Evolutionary conservation across 2,329 filamentous ascomycete species (phyloP).

Genomic region (Colletotrichum horii): DNA sequence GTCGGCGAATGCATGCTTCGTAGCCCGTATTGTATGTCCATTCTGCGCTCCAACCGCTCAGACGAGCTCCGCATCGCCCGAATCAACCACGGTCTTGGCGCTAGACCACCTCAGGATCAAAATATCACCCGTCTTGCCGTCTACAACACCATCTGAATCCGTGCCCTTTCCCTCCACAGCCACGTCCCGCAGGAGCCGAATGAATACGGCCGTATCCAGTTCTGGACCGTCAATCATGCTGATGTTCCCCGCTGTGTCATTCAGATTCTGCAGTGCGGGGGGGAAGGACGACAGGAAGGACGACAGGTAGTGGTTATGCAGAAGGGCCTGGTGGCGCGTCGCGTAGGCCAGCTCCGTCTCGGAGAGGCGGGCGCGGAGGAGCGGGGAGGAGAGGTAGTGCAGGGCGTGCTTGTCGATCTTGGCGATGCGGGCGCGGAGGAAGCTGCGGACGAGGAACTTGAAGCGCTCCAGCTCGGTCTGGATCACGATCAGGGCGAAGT

Average conservation of each 20-base stretch:
- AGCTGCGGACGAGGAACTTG: slow-evolving; percentile 87
- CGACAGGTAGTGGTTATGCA: slow-evolving; percentile 83
- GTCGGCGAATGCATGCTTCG: background rate
- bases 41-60: slow-evolving; percentile 35
- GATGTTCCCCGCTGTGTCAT: slow-evolving; percentile 87
- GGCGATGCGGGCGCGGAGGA: slow-evolving; percentile 82
- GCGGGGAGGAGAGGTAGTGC: slow-evolving; percentile 69
- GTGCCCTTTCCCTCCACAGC: slow-evolving; percentile 66
- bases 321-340: slow-evolving; percentile 80
- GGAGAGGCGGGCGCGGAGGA: slow-evolving; percentile 69
- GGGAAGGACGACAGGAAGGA: slow-evolving; percentile 89
- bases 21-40: background rate
- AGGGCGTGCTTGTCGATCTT: slow-evolving; percentile 86
- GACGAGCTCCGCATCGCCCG: slow-evolving; percentile 62
- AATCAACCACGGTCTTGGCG: slow-evolving; percentile 64
- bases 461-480: slow-evolving; percentile 96
- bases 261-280: slow-evolving; percentile 77
- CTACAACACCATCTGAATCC: slow-evolving; percentile 65
- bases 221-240: slow-evolving; percentile 94
- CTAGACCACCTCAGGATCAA: slow-evolving; percentile 78
- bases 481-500: slow-evolving; percentile 91
- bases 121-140: slow-evolving; percentile 66
- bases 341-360: slow-evolving; percentile 82
- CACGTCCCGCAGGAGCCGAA: slow-evolving; percentile 70
- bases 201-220: slow-evolving; percentile 82